Evolutionary conservation across 441 rosid genomes (phyloP), one percentile per base, ranked within the genome.

Genomic region (Adansonia rubrostipa): DNA sequence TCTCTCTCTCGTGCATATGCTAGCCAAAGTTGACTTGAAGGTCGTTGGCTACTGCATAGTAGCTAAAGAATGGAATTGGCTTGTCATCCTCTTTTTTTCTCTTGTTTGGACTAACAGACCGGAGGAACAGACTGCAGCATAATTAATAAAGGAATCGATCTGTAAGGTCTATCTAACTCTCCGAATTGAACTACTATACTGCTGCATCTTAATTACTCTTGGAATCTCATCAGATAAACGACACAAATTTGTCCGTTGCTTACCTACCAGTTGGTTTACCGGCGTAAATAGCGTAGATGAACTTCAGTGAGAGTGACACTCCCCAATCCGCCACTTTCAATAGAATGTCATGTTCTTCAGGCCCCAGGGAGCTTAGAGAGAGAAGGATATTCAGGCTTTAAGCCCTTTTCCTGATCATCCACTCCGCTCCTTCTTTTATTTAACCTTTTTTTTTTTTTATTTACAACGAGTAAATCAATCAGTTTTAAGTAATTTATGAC

Each of bases 161-260:
- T 36, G 40, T 4, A 36, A 36, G 40, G 40, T 36, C 40, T 73
- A 57, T 20, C 36, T 6, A 42, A 40, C 69, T 17, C 61, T 77
- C 54, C 79, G 24, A 28, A 72, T 56, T 24, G 47, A 36, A 36
- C 40, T 36, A 36, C 40, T 36, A 36, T 36, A 36, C 51, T 77
- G 67, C 40, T 36, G 5, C 77, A 42, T 74, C 77, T 56, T 74
- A 66, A 80, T 77, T 82, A 65, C 84, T 78, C 74, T 42, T 79
- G 79, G 85, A 79, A 77, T 79, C 84, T 78, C 70, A 24, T 80
- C 82, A 36, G 20, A 47, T 45, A 42, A 66, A 77, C 80, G 56
- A 51, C 22, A 53, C 50, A 13, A 11, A 4, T 62, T 69, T 60
- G 78, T 80, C 84, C 65, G 58, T 74, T 80, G 73, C 60, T 71